Percentiles rank a stretch among this genome's conserved stretches.
phyloP scores from a whole-genome alignment of 2,329 filamentous ascomycete genomes.

The Pseudocercospora ulei region DNA sequence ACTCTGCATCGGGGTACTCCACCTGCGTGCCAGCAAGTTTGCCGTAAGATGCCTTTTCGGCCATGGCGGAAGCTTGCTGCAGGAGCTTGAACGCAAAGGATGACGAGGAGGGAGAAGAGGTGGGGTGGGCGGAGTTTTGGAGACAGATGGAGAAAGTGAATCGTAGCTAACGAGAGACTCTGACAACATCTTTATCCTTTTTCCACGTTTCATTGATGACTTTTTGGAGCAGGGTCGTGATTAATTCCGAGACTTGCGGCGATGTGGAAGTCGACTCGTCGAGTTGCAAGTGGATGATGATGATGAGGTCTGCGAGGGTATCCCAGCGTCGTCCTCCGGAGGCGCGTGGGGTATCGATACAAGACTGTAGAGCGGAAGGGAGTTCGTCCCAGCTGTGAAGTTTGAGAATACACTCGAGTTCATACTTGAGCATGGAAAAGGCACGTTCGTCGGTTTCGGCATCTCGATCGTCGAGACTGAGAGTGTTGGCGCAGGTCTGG shows the following conservation, averaged over 20 bases:
- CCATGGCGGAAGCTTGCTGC: slow-evolving; percentile 52
- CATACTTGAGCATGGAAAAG: slow-evolving; percentile 59
- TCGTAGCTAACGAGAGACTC: slow-evolving; percentile 66
- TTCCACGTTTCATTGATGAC: slow-evolving; percentile 60
- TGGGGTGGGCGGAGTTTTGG: too few species aligned
- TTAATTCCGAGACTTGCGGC: slow-evolving; percentile 10
- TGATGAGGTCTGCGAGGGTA: slow-evolving; percentile 41
- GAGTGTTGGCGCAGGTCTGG: slow-evolving; percentile 32
- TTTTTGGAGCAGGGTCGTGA: slow-evolving; percentile 45
- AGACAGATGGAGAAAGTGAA: slow-evolving; percentile 64
- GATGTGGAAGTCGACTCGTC: slow-evolving; percentile 4
- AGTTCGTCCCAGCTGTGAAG: slow-evolving; percentile 61
- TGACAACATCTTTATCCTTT: slow-evolving; percentile 45
- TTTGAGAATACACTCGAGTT: slow-evolving; percentile 64
- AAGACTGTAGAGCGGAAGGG: slow-evolving; percentile 48
- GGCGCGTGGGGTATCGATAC: slow-evolving; percentile 24
- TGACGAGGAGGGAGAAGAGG: too few species aligned
- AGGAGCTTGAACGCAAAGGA: slow-evolving; percentile 42
- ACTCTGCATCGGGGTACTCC: slow-evolving; percentile 55
- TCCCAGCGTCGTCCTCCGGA: slow-evolving; percentile 36
- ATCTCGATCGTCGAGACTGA: slow-evolving; percentile 36
- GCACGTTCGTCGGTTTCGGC: slow-evolving; percentile 37
- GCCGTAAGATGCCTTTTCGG: slow-evolving; percentile 32
- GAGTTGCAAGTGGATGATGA: slow-evolving; percentile 38
- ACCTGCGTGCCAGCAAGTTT: too few species aligned